These are phyloP conservation scores for Parsonsia alboflavescens DNA, from an alignment of 257 asterid species.

Conservation along the genomic window DNA sequence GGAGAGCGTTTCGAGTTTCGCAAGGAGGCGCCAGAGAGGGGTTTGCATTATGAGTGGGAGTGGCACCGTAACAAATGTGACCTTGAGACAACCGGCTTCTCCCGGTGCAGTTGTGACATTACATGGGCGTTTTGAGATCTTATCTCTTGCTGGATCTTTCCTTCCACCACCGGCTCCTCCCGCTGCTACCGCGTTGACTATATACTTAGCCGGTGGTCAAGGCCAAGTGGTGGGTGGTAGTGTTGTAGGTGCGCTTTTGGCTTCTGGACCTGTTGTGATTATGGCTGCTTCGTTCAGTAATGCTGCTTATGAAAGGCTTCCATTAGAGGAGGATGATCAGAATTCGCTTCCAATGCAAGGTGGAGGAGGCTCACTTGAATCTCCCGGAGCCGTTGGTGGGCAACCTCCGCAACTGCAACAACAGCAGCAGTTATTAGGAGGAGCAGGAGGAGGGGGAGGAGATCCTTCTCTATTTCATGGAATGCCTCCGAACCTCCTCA, in stretches of 20 bases:
- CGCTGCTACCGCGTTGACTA: conserved; percentile 61
- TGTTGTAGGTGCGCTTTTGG: conserved; percentile 77
- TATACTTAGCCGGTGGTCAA: conserved; percentile 84
- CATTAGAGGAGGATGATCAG: conserved; percentile 44
- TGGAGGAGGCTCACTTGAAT: conserved; percentile 28
- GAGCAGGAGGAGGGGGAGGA: no score
- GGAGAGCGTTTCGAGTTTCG: conserved; percentile 70
- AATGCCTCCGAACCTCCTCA: conserved; percentile 32
- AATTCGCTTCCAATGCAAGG: conserved; percentile 17
- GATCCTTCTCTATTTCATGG: conserved; percentile 35
- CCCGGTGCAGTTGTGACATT: conserved; percentile 71
- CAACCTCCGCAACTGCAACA: conserved; percentile 29
- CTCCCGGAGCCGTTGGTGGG: conserved; percentile 22
- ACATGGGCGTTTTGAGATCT: conserved; percentile 83
- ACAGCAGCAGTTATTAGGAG: conserved; percentile 11
- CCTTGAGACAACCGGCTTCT: conserved; percentile 74
- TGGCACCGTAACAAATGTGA: conserved; percentile 73
- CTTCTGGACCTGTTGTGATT: conserved; percentile 75
- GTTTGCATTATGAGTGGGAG: conserved; percentile 86
- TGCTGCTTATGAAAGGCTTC: conserved; percentile 86
- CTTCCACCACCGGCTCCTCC: conserved; percentile 94
- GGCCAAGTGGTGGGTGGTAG: conserved; percentile 95
- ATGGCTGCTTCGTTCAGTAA: conserved; percentile 95
- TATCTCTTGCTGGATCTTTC: conserved; percentile 71
- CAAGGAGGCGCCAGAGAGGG: conserved; percentile 74